Base-by-base conservation (phyloP, 495 filamentous ascomycete genomes). In the Penicillium nucicola region DNA sequence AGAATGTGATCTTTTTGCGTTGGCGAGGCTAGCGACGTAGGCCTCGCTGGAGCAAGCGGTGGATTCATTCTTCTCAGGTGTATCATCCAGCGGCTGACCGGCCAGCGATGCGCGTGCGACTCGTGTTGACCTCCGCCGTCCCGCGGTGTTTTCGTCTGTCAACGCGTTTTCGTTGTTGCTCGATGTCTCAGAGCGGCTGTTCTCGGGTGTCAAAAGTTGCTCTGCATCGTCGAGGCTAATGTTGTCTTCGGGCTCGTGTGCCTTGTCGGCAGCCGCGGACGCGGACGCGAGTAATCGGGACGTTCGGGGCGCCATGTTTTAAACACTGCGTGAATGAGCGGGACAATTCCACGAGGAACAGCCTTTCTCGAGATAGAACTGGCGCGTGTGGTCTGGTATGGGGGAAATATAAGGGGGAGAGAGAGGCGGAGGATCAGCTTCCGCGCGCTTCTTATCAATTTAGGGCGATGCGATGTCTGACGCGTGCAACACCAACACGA, bases 101-200 rank as follows among this genome's bases (percentile, higher is more conserved):
- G 58, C 60, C 44, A 75, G 38, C 15, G 73, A 77, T 52, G 65
- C 67, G 69, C 73, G 73, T 62, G 59, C 62, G 42, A 65, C 62
- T 55, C 71, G 69, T 67, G 73, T 70, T 61, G 73, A 75, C 34
- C 65, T 65, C 28, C 67, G 67, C 43, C 69, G 69, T 37, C 60
- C 25, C 10, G 60, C 55, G 19, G 66, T 56, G 53, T 71, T 74
- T 50, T 77, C 73, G 17, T 76, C 72, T 14, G 56, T 53, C 18
- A 60, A 69, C 61, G 67, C 68, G 65, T 71, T 67, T 56, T 74
- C 73, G 60, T 71, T 71, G 56, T 75, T 77, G 62, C 73, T 77
- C 3, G 73, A 77, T 1, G 73, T 77, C 48, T 77, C 73, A n/a
- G 73, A 77, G 47, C 73, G 71, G 50, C 73, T 75, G 35, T 71